Percentiles rank a stretch among this genome's conserved stretches.
These are phyloP conservation scores for Panaeolus cyanescens DNA, from an alignment of 768 basidiomycete genomes.

Conservation along the genomic window DNA sequence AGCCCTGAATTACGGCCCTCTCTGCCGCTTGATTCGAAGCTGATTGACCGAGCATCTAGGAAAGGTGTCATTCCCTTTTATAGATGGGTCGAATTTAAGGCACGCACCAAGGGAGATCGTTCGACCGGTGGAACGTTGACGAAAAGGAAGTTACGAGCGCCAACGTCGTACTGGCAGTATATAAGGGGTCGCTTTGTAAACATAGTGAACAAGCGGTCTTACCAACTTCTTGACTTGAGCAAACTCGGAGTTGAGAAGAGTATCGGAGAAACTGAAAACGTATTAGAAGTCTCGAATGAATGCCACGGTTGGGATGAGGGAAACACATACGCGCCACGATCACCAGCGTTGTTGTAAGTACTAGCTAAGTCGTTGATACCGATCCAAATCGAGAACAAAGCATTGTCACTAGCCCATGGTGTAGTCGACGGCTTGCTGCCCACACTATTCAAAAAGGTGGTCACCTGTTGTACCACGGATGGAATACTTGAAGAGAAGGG, in stretches of 20 bases:
- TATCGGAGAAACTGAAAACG: conserved; percentile 42
- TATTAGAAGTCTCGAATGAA: not conserved
- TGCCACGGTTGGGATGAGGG: not conserved
- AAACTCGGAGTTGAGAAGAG: conserved; percentile 51
- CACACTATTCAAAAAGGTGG: conserved; percentile 50
- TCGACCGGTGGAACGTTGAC: conserved; percentile 44
- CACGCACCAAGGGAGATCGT: conserved; percentile 41
- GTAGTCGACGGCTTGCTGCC: conserved; percentile 50
- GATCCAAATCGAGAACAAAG: conserved; percentile 70
- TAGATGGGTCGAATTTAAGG: too few species aligned
- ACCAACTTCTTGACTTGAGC: conserved; percentile 51
- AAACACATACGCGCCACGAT: conserved; percentile 46
- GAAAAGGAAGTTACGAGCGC: conserved; percentile 60
- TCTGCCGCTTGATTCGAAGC: conserved; percentile 39
- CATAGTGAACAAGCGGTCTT: too few species aligned
- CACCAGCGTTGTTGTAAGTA: conserved; percentile 47
- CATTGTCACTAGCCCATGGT: conserved; percentile 57
- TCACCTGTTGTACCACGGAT: conserved; percentile 62
- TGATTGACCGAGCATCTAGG: conserved; percentile 52
- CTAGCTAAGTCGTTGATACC: conserved; percentile 73
- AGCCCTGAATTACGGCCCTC: conserved; percentile 48
- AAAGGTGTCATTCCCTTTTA: too few species aligned
- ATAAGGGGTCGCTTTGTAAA: too few species aligned
- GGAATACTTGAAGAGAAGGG: conserved; percentile 54
- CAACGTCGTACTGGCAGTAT: conserved; percentile 47